Evolutionary conservation across 2,329 filamentous ascomycete genomes (phyloP).

Genomic region (Arthroderma sp.): DNA sequence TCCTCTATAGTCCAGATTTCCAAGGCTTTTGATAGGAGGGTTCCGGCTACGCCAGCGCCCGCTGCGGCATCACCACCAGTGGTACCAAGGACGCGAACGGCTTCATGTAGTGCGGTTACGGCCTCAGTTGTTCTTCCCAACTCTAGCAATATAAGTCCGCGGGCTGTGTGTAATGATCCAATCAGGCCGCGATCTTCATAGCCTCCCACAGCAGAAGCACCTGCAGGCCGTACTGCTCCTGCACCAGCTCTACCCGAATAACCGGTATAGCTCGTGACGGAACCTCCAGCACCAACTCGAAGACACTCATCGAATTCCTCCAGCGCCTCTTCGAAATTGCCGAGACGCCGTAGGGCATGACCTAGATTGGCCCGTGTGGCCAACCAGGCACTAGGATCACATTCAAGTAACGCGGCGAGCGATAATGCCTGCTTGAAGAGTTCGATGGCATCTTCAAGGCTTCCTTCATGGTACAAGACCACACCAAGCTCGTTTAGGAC

Average conservation of each 20-base stretch:
- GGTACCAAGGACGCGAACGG: slow-evolving; percentile 33
- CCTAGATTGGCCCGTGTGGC: slow-evolving; percentile 78
- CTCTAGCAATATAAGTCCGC: slow-evolving; percentile 74
- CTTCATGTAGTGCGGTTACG: slow-evolving; percentile 67
- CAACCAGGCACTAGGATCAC: slow-evolving; percentile 70
- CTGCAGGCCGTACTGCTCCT: slow-evolving; percentile 21
- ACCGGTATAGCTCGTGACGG: slow-evolving; percentile 63
- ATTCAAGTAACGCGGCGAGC: slow-evolving; percentile 67
- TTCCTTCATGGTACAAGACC: slow-evolving; percentile 85
- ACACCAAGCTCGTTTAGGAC: slow-evolving; percentile 92
- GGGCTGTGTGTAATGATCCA: slow-evolving; percentile 34
- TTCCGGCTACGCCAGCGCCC: slow-evolving; percentile 34
- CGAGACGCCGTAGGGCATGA: slow-evolving; percentile 66
- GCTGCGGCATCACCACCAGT: slow-evolving; percentile 35
- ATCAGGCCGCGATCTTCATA: slow-evolving; percentile 35
- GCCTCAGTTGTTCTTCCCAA: slow-evolving; percentile 62
- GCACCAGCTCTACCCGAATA: slow-evolving; percentile 33
- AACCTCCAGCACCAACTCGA: slow-evolving; percentile 61
- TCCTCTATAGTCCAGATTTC: slow-evolving; percentile 34
- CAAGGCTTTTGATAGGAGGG: slow-evolving; percentile 31
- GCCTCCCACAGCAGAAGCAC: slow-evolving; percentile 29
- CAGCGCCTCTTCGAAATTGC: slow-evolving; percentile 57
- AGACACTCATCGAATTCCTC: slow-evolving; percentile 78
- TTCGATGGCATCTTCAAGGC: slow-evolving; percentile 58
- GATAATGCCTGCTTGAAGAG: slow-evolving; percentile 67